These are phyloP conservation scores for Cryphonectria naterciae DNA, from an alignment of 2,329 filamentous ascomycete species.

Conservation along the genomic window DNA sequence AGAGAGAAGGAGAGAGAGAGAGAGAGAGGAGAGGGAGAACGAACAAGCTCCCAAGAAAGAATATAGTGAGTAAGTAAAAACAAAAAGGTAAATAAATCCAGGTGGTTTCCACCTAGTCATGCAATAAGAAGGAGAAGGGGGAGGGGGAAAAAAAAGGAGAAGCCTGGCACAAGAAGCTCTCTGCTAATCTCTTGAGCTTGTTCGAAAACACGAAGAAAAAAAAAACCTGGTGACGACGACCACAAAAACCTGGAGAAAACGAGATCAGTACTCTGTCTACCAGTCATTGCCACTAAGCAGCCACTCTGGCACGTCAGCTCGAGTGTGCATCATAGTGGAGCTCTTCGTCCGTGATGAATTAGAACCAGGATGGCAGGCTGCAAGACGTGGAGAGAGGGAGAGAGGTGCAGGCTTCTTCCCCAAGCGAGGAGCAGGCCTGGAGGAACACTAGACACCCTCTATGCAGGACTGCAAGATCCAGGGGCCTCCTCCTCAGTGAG, in stretches of 20 bases:
- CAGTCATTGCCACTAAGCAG: constrained; percentile 6
- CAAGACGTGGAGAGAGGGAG: background rate
- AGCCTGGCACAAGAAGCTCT: background rate
- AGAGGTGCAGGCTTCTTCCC: background rate
- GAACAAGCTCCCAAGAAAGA: background rate
- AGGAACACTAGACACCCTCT: background rate
- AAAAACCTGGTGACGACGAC: background rate
- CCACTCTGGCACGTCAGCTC: constrained; percentile 8
- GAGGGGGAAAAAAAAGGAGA: background rate
- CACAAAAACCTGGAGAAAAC: background rate
- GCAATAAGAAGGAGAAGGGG: too few species aligned
- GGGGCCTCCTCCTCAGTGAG: constrained; percentile 3
- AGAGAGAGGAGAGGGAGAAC: background rate
- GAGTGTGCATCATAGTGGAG: constrained; percentile 12
- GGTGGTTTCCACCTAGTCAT: background rate
- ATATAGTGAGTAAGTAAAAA: background rate
- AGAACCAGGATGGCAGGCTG: background rate
- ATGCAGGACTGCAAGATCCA: constrained; percentile 5
- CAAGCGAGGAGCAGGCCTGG: constrained; percentile 1
- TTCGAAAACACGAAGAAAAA: background rate
- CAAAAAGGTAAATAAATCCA: background rate
- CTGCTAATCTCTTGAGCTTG: constrained; percentile 2
- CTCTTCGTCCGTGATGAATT: background rate
- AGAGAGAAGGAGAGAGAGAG: too few species aligned
- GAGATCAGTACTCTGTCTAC: constrained; percentile 5